Conservation (phyloP, 1,284 basidiomycete species). For the Boletus hoseneyae region DNA sequence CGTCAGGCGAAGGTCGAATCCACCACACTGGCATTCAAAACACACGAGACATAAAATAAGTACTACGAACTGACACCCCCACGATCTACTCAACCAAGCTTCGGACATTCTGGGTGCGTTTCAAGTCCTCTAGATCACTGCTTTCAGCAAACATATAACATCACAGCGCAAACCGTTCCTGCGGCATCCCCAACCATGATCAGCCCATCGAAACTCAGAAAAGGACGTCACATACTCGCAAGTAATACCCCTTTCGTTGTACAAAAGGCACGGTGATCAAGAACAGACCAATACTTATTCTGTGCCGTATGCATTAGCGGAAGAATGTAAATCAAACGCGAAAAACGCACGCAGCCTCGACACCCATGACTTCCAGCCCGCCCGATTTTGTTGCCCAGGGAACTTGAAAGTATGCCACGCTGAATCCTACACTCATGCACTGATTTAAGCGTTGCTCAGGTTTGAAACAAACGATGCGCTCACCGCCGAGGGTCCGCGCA, state of each 20-base stretch:
- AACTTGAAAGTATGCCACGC: constrained; percentile 55
- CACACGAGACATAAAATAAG: too few species aligned
- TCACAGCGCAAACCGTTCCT: constrained; percentile 24
- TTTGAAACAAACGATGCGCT: neutral
- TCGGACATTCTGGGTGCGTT: too few species aligned
- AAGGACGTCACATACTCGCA: constrained; percentile 39
- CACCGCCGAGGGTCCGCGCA: constrained; percentile 45
- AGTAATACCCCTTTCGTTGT: constrained; percentile 40
- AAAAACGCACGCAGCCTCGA: constrained; percentile 43
- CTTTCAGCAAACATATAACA: neutral
- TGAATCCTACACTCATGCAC: constrained; percentile 35
- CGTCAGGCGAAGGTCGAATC: too few species aligned
- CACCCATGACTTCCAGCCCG: constrained; percentile 45
- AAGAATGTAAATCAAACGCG: neutral
- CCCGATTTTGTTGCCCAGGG: constrained; percentile 50
- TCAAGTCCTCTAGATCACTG: too few species aligned
- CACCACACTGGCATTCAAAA: too few species aligned
- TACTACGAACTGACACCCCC: too few species aligned
- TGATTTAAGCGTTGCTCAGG: neutral
- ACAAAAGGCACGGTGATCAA: constrained; percentile 45
- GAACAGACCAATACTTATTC: constrained; percentile 44
- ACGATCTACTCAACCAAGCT: too few species aligned
- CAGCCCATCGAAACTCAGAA: neutral
- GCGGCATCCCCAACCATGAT: neutral
- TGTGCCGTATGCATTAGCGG: constrained; percentile 10